Percentiles rank a stretch among this genome's conserved stretches.
Conservation (phyloP, 78 protist genomes). For the Chrysochromulina parva region DNA sequence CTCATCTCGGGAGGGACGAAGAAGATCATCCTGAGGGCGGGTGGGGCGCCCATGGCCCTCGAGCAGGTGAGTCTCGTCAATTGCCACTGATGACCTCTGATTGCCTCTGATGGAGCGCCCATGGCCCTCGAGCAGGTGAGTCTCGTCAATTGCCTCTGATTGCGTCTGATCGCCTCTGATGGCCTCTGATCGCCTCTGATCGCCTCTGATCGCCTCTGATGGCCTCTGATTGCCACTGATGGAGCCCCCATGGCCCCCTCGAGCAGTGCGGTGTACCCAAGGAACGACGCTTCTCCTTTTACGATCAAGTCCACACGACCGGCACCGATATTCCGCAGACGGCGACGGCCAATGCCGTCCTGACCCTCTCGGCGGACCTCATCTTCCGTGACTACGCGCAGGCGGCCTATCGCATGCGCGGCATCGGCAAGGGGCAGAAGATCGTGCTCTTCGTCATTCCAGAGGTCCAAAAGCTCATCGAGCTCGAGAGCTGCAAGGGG, state of each 20-base stretch:
- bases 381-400: slow-evolving; percentile 62
- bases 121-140: neutral
- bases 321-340: slow-evolving; percentile 56
- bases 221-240: no score
- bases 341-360: slow-evolving; percentile 41
- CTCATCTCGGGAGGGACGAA: neutral
- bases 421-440: slow-evolving; percentile 61
- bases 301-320: slow-evolving; percentile 62
- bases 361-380: slow-evolving; percentile 66
- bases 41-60: neutral
- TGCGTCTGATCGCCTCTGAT: no score
- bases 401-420: slow-evolving; percentile 68
- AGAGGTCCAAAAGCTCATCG: slow-evolving; percentile 13
- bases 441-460: slow-evolving; percentile 46
- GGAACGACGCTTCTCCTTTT: slow-evolving; percentile 48
- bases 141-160: no score
- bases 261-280: slow-evolving; percentile 36
- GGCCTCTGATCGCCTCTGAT: no score
- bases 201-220: no score
- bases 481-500: no score
- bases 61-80: neutral
- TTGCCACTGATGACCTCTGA: no score
- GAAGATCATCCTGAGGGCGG: neutral
- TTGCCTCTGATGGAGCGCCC: no score
- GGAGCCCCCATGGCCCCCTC: no score